Evolutionary conservation across 2,329 filamentous ascomycete species (phyloP), one percentile per base, ranked within the genome.

Genomic region (Trichoderma breve): DNA sequence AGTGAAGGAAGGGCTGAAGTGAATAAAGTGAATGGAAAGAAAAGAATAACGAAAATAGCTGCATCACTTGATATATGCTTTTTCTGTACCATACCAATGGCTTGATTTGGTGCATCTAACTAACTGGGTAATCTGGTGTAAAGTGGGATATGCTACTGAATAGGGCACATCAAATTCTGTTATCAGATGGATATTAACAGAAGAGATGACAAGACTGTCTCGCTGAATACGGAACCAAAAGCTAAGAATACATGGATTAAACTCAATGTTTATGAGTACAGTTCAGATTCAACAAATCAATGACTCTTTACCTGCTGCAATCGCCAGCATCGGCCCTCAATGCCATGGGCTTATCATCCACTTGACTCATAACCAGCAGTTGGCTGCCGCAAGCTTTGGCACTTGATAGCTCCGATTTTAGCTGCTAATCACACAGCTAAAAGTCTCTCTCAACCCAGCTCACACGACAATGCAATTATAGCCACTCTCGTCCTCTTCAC

Each of bases 391-490:
- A 43, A 43, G 39, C 60, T 62, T 62, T 28, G 43, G n/a, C n/a
- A 51, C 43, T 5, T 21, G 7, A 63, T 30, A 55, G 63, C 63
- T 65, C 63, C n/a, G n/a, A 34, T 26, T 12, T 21, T 53, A 53
- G 47, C n/a, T 51, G 43, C 43, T 12, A 51, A 51, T 51, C 43
- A 21, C 55, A 15, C 26, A 58, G 64, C 64, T 43, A 43, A 68
- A 60, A 51, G 21, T 60, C 36, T 64, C 43, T 18, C 57, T 26
- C 28, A 30, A 32, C 67, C 62, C 51, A 53, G 47, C 57, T 55
- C 70, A 68, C 67, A 69, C 75, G 30, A 43, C 28, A 55, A 65
- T 12, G 30, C 43, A n/a, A 66, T 36, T n/a, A 18, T 39, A 58
- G 47, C 47, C 65, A n/a, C 55, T 18, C 28, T 60, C 55, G n/a